Evolutionary conservation across 768 basidiomycete species (phyloP), one percentile per base, ranked within the genome.

Genomic region (Lactarius evosmus): DNA sequence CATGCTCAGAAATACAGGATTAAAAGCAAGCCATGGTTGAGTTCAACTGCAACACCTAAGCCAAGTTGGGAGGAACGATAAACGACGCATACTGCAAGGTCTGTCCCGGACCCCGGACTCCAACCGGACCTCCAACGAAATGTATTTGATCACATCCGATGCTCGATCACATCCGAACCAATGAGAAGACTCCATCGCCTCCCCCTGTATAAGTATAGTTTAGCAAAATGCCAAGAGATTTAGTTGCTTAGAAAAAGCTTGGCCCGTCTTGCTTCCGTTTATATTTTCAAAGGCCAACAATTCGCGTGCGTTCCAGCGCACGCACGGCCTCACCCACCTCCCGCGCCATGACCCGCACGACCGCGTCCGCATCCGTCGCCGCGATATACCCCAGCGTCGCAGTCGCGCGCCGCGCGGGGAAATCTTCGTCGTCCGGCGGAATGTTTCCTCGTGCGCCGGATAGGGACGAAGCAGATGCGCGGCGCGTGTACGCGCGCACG

Each of bases 401-500:
- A 12, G 54, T 60, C 6, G 60, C 60, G 9, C 68, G 62, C 11
- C 57, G 56, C 38, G 40, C 29, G 5, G 68, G 68, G 34, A 69
- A 67, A 19, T 69, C 67, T 19, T 69, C 66, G 19, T 19, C 27
- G 29, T n/a, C 27, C n/a, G 2, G 33, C 7, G 38, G 49, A 14
- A 49, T 17, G 19, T 32, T 19, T 19, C 85, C 82, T n/a, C 14
- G 40, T 11, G 53, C 36, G 7, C 19, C 36, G 2, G 44, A 22
- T 7, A 33, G 14, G n/a, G 63, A 54, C 14, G 33, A 38, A 5
- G 29, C 16, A 63, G 88, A 83, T 12, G 79, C 70, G 9, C 81
- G 76, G n/a, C 74, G 75, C 0, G 80, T 84, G 19, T 79, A 78
- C 46, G 86, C 81, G n/a, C 82, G 80, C n/a, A 93, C 73, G 34